Evolutionary conservation across 2,329 filamentous ascomycete species (phyloP), one percentile per base, ranked within the genome.

Genomic region (Torrubiella hemipterigena): DNA sequence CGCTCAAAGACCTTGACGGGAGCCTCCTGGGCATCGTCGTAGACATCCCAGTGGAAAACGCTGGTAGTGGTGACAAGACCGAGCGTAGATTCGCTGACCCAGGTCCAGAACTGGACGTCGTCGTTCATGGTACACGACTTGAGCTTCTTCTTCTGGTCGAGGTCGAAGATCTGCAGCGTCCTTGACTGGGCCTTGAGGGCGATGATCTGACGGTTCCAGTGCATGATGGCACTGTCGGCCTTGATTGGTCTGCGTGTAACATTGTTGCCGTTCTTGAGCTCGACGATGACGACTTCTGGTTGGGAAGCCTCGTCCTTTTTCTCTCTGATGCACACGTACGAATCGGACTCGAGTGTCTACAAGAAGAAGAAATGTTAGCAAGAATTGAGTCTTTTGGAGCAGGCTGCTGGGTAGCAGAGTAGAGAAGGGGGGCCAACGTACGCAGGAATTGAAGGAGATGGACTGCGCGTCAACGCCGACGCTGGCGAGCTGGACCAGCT

Each of bases 221-320:
- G 91, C 91, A 98, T 96, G 56, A 98, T 94, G 49, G 93, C 91
- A 74, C 87, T 96, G 65, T 98, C 91, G 51, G 91, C 91, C 69
- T 94, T 96, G 68, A 98, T 98, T 29, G 89, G 85, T 54, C 89
- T 77, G 50, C 83, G 81, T 47, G 85, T 91, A 56, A 95, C 77
- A 67, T 91, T 89, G 74, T 94, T 95, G 65, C 78, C 78, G 63
- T 95, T 93, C 63, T 96, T 95, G 54, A 98, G 80, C 61, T 98
- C 84, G 63, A 98, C 68, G 57, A 98, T 98, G 60, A 98, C 81
- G 43, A 98, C 89, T 63, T 95, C 87, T 42, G 87, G 83, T 48
- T 83, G 80, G 42, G 85, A 73, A 43, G 78, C 74, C 49, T 86
- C 82, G 55, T 73, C 79, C 59, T 87, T 81, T 67, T 93, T 89